Percentiles rank a stretch among this genome's conserved stretches.
Evolutionary conservation across 2,329 filamentous ascomycete genomes (phyloP).

Genomic region (Alternaria atra): DNA sequence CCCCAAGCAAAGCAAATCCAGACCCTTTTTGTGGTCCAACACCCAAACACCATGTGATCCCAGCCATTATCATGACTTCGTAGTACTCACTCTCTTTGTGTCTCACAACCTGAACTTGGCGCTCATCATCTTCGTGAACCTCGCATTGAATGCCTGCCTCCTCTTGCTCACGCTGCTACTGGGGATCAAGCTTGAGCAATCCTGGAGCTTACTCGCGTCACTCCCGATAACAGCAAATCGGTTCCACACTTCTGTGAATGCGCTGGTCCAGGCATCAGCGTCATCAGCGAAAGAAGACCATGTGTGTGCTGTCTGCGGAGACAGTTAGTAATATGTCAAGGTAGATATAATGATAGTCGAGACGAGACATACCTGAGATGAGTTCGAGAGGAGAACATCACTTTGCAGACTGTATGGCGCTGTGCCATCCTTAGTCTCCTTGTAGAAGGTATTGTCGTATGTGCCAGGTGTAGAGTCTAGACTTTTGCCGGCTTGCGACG

Average conservation of each 20-base stretch:
- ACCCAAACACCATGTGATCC: background rate
- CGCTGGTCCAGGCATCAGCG: slow-evolving; percentile 25
- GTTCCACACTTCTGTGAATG: slow-evolving; percentile 35
- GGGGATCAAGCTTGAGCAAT: slow-evolving; percentile 34
- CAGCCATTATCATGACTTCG: background rate
- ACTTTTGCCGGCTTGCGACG: slow-evolving; percentile 29
- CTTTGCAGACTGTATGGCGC: slow-evolving; percentile 38
- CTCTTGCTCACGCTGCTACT: background rate
- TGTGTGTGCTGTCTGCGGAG: slow-evolving; percentile 21
- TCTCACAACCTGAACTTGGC: slow-evolving; percentile 8
- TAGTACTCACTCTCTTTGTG: background rate
- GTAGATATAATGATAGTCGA: background rate
- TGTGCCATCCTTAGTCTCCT: slow-evolving; percentile 36
- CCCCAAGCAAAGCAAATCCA: background rate
- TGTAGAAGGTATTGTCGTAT: slow-evolving; percentile 43
- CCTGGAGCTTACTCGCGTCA: slow-evolving; percentile 27
- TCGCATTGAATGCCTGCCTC: background rate
- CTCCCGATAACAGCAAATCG: slow-evolving; percentile 34
- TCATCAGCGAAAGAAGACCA: slow-evolving; percentile 31
- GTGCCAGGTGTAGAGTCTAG: slow-evolving; percentile 41
- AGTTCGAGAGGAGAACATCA: slow-evolving; percentile 32
- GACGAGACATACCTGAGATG: slow-evolving; percentile 22
- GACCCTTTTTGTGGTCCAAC: background rate
- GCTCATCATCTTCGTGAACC: slow-evolving; percentile 6
- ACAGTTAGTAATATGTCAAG: background rate